A percentile compares a stretch with the other conserved stretches of the same genome.
Evolutionary conservation across 2,329 filamentous ascomycete genomes (phyloP).

Genomic region (Penicillium sclerotigenum): DNA sequence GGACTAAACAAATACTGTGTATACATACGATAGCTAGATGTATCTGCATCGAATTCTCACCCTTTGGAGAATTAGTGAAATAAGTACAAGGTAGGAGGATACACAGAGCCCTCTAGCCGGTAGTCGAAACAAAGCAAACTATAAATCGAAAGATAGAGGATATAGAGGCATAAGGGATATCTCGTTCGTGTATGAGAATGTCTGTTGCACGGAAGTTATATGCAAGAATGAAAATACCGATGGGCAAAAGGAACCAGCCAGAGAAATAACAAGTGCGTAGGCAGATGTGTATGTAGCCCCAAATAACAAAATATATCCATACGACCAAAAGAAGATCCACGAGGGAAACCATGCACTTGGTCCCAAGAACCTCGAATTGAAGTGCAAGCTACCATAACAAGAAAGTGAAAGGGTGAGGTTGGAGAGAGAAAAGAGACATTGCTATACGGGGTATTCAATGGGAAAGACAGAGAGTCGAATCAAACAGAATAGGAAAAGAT

Average conservation of each 20-base stretch:
- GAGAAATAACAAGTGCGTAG: background rate
- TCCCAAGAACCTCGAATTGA: background rate
- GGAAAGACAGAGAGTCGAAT: constrained; percentile 22
- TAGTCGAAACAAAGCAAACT: background rate
- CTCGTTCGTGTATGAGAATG: constrained; percentile 24
- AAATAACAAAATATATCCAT: background rate
- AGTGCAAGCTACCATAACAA: background rate
- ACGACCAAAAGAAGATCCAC: background rate
- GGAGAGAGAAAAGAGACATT: constrained; percentile 13
- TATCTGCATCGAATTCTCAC: background rate
- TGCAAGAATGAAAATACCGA: background rate
- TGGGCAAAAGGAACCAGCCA: constrained; percentile 1
- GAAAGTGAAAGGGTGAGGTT: background rate
- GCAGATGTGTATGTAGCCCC: background rate
- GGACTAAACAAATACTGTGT: too few species aligned
- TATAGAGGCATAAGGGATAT: constrained; percentile 10
- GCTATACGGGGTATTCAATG: constrained; percentile 35
- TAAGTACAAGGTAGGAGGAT: background rate
- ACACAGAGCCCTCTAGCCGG: background rate
- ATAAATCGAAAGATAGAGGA: constrained; percentile 3
- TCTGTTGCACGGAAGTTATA: constrained; percentile 10
- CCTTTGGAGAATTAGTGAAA: background rate
- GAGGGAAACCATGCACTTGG: background rate
- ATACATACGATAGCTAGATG: background rate
- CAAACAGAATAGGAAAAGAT: constrained; percentile 18